Evolutionary conservation across 371 early-diverging fungal genomes (phyloP).

Genomic region (Batkoa obscura): DNA sequence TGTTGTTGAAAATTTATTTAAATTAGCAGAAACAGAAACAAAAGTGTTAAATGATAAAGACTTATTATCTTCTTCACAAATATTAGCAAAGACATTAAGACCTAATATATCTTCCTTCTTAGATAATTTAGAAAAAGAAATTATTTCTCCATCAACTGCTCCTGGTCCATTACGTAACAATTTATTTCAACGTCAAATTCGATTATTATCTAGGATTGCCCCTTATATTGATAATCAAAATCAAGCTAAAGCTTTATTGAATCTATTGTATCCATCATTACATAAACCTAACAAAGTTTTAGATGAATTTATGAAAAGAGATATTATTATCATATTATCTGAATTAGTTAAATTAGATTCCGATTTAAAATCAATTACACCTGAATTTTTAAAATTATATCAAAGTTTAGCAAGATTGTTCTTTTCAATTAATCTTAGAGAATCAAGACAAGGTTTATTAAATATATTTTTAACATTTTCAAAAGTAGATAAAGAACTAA

Average conservation of each 20-base stretch:
- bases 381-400: constrained; percentile 26
- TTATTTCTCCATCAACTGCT: constrained; percentile 19
- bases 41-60: background rate
- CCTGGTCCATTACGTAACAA: background rate
- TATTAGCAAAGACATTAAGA: constrained; percentile 9
- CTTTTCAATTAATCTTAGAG: constrained; percentile 27
- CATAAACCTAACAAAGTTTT: constrained; percentile 43
- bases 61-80: constrained; percentile 37
- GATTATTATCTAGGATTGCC: constrained; percentile 57
- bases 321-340: constrained; percentile 60
- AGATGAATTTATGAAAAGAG: constrained; percentile 60
- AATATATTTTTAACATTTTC: constrained; percentile 41
- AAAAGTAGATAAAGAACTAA: constrained; percentile 29
- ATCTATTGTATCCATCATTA: constrained; percentile 65
- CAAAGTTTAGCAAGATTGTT: constrained; percentile 37
- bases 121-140: constrained; percentile 28
- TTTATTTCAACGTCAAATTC: constrained; percentile 43
- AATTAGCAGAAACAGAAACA: constrained; percentile 17
- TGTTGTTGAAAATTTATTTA: constrained; percentile 50
- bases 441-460: constrained; percentile 34
- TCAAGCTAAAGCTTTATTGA: constrained; percentile 42
- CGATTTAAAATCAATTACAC: constrained; percentile 14
- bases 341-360: constrained; percentile 23
- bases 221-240: constrained; percentile 42
- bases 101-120: constrained; percentile 10